Evolutionary conservation across 768 basidiomycete genomes (phyloP).

Genomic region (Epithele typhae): DNA sequence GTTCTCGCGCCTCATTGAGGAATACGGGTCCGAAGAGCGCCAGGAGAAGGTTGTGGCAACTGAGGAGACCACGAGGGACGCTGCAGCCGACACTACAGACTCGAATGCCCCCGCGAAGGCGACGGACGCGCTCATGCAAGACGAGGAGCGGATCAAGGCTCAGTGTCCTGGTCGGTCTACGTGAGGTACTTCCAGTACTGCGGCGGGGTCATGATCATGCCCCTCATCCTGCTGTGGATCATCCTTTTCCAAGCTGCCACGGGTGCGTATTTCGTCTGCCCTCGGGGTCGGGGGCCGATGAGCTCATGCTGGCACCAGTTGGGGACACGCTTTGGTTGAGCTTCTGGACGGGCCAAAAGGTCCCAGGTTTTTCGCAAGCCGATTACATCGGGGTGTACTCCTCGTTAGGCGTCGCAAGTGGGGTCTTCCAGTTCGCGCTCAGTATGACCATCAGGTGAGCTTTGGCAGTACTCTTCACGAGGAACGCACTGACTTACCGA

Average conservation of each 20-base stretch:
- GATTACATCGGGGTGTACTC: constrained; percentile 64
- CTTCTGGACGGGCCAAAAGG: constrained; percentile 61
- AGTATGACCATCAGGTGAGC: constrained; percentile 49
- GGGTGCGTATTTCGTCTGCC: constrained; percentile 29
- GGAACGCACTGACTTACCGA: neutral
- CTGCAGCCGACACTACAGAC: constrained; percentile 42
- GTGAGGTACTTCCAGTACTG: constrained; percentile 30
- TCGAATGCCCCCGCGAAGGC: neutral
- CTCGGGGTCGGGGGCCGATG: too few species aligned
- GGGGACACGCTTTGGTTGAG: constrained; percentile 66
- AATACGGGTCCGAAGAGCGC: constrained; percentile 39
- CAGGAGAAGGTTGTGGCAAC: constrained; percentile 35
- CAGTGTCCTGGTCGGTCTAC: constrained; percentile 32
- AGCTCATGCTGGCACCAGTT: constrained; percentile 35
- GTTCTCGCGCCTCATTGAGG: constrained; percentile 34
- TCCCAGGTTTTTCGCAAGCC: constrained; percentile 51
- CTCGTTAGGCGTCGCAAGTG: constrained; percentile 42
- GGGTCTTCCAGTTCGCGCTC: constrained; percentile 46
- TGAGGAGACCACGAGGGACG: constrained; percentile 34
- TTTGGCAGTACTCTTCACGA: neutral
- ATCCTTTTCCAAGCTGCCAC: constrained; percentile 44
- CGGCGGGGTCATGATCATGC: constrained; percentile 32
- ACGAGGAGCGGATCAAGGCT: constrained; percentile 40
- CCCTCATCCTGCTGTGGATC: constrained; percentile 38
- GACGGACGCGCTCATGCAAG: constrained; percentile 31